These are phyloP conservation scores for Amanita fuliginea DNA, from an alignment of 768 basidiomycete genomes.

Conservation along the genomic window DNA sequence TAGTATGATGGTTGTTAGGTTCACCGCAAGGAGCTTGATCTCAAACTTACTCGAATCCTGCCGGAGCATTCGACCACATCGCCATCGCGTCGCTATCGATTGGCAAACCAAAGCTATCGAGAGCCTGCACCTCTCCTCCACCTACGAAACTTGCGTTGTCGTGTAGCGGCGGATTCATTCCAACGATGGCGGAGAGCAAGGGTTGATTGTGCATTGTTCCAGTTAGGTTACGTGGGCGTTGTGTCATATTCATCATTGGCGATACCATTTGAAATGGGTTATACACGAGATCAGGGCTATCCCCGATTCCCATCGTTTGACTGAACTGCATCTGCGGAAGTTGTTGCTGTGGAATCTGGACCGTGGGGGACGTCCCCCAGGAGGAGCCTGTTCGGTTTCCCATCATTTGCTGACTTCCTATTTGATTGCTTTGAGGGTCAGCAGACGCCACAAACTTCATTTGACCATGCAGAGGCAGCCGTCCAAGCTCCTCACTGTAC, in stretches of 20 bases:
- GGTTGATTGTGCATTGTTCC: neutral
- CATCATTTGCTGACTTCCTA: conserved; percentile 3
- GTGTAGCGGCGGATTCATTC: neutral
- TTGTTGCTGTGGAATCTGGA: neutral
- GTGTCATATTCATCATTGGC: neutral
- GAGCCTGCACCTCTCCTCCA: neutral
- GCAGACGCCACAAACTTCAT: conserved; percentile 13
- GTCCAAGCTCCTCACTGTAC: conserved; percentile 51
- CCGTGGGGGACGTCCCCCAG: neutral
- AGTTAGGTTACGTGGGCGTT: neutral
- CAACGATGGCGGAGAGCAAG: neutral
- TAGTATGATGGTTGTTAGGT: neutral
- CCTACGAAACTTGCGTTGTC: neutral
- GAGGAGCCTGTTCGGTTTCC: neutral
- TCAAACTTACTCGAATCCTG: conserved; percentile 48
- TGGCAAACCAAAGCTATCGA: conserved; percentile 3
- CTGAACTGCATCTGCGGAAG: neutral
- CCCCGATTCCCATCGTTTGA: neutral
- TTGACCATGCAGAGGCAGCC: conserved; percentile 33
- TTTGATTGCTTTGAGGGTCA: neutral
- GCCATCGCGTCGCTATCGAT: conserved; percentile 42
- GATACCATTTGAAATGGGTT: neutral
- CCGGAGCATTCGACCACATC: conserved; percentile 64
- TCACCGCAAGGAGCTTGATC: neutral
- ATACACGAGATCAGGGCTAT: neutral